A percentile compares a stretch with the other conserved stretches of the same genome.
Conservation (phyloP, 805 yeast genomes). For the Komagataella phaffii region DNA sequence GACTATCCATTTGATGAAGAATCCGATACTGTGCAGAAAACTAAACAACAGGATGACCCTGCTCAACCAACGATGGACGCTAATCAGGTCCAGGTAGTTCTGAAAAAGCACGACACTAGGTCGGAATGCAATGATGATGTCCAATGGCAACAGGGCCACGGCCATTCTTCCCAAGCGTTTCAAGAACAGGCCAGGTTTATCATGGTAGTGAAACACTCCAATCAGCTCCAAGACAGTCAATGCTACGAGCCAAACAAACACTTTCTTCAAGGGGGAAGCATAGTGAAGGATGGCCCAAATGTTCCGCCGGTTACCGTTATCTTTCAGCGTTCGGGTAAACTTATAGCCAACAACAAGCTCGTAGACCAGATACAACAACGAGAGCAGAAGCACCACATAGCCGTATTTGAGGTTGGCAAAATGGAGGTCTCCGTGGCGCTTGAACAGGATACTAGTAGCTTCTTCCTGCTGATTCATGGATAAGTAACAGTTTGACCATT, state of each 20-base stretch:
- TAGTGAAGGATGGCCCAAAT: background rate
- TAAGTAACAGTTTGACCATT: background rate
- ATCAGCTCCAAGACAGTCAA: slow-evolving; percentile 18
- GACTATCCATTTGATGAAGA: slow-evolving; percentile 30
- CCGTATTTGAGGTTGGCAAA: slow-evolving; percentile 50
- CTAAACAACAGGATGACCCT: slow-evolving; percentile 35
- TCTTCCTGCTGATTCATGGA: background rate
- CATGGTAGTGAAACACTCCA: slow-evolving; percentile 18
- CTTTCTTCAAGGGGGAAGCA: slow-evolving; percentile 18
- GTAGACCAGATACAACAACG: slow-evolving; percentile 23
- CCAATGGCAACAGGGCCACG: slow-evolving; percentile 44
- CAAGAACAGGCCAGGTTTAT: slow-evolving; percentile 20
- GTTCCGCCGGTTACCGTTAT: slow-evolving; percentile 15
- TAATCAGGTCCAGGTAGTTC: slow-evolving; percentile 39
- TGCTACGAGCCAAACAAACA: slow-evolving; percentile 16
- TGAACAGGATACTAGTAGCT: background rate
- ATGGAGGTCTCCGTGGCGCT: slow-evolving; percentile 41
- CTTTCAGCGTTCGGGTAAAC: slow-evolving; percentile 22
- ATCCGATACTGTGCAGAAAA: slow-evolving; percentile 40
- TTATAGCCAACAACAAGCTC: slow-evolving; percentile 19
- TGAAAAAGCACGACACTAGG: slow-evolving; percentile 36
- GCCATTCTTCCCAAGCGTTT: slow-evolving; percentile 54
- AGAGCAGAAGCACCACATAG: slow-evolving; percentile 28
- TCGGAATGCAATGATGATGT: slow-evolving; percentile 38
- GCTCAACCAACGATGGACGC: slow-evolving; percentile 62